Conservation (phyloP, 2,329 filamentous ascomycete genomes). For the Ophiocordyceps polyrhachis-furcata region DNA sequence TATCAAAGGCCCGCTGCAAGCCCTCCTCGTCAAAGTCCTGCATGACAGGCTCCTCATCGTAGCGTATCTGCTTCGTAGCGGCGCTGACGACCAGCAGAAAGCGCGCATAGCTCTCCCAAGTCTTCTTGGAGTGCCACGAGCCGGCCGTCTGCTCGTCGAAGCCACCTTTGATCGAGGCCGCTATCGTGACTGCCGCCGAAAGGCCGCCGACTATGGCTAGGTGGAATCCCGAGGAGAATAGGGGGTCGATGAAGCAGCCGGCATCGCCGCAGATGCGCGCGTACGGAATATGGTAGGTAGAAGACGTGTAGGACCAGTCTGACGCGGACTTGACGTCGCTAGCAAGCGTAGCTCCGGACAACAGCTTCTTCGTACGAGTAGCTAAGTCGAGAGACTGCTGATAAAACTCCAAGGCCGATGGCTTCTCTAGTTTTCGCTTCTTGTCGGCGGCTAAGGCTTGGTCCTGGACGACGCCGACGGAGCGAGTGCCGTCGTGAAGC, state of each 20-base stretch:
- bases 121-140: conserved; percentile 25
- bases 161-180: conserved; percentile 18
- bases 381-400: conserved; percentile 13
- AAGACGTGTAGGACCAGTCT: conserved; percentile 28
- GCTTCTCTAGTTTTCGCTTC: conserved; percentile 4
- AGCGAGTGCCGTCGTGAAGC: conserved; percentile 24
- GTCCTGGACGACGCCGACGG: conserved; percentile 22
- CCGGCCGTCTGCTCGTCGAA: conserved; percentile 16
- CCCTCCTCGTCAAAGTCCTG: conserved; percentile 20
- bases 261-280: conserved; percentile 25
- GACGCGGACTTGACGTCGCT: conserved; percentile 21
- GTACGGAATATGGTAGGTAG: conserved; percentile 19
- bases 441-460: conserved; percentile 20
- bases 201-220: conserved; percentile 23
- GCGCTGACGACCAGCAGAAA: conserved; percentile 18
- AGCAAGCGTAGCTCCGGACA: conserved; percentile 14
- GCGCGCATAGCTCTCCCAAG: conserved; percentile 24
- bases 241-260: conserved; percentile 29
- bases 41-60: conserved; percentile 18
- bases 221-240: conserved; percentile 29
- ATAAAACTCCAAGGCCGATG: conserved; percentile 14
- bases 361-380: conserved; percentile 11
- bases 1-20: conserved; percentile 21
- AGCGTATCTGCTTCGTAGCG: conserved; percentile 19
- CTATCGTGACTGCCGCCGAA: conserved; percentile 25